A percentile compares a stretch with the other conserved stretches of the same genome.
Conservation (phyloP, 2,329 filamentous ascomycete genomes). For the Coleophoma eucalyptorum region DNA sequence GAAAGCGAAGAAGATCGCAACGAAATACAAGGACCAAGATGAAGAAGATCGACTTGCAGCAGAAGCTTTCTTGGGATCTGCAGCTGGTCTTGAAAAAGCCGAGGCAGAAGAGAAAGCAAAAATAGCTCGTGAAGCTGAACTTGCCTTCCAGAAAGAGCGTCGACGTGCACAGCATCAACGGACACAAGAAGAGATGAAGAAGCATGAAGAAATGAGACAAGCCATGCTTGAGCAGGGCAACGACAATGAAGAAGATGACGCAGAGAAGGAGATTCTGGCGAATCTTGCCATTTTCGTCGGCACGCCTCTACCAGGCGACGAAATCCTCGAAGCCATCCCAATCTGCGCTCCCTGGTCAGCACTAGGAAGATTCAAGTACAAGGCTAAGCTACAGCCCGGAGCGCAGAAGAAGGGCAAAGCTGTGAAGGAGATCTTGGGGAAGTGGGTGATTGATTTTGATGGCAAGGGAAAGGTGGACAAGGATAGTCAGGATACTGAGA, state of each 20-base stretch:
- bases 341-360: slow-evolving; percentile 64
- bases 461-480: slow-evolving; percentile 57
- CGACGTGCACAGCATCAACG: slow-evolving; percentile 76
- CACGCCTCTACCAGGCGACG: slow-evolving; percentile 74
- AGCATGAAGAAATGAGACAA: slow-evolving; percentile 68
- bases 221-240: slow-evolving; percentile 55
- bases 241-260: slow-evolving; percentile 56
- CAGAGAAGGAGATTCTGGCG: slow-evolving; percentile 40
- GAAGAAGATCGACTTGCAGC: slow-evolving; percentile 86
- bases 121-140: slow-evolving; percentile 66
- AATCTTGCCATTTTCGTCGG: slow-evolving; percentile 72
- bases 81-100: slow-evolving; percentile 61
- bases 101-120: slow-evolving; percentile 67
- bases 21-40: slow-evolving; percentile 91
- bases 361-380: slow-evolving; percentile 77
- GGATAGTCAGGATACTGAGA: slow-evolving; percentile 58
- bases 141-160: slow-evolving; percentile 68
- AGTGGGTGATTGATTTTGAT: slow-evolving; percentile 65
- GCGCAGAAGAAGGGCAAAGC: slow-evolving; percentile 91
- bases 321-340: slow-evolving; percentile 66
- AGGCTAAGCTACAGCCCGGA: slow-evolving; percentile 90
- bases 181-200: slow-evolving; percentile 70
- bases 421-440: slow-evolving; percentile 81
- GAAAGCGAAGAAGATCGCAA: slow-evolving; percentile 82
- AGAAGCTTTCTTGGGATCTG: slow-evolving; percentile 80